A percentile compares a stretch with the other conserved stretches of the same genome.
Conservation (phyloP, 306 rosid species). For the Mimosa pudica region DNA sequence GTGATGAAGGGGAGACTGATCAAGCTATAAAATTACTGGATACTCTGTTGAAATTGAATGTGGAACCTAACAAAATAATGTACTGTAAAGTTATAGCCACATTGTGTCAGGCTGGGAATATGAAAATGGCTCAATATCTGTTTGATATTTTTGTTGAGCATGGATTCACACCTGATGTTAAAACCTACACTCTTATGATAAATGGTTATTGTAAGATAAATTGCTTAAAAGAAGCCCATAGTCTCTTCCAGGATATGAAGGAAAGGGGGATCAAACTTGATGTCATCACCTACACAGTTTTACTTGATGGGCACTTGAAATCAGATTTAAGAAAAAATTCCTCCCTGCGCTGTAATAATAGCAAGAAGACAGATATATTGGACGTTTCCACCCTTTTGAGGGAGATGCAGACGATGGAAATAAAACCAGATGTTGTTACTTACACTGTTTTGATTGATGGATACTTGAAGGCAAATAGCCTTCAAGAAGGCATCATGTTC, state of each 20-base stretch:
- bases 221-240: slow-evolving; percentile 58
- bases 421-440: slow-evolving; percentile 62
- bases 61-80: slow-evolving; percentile 54
- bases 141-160: slow-evolving; percentile 49
- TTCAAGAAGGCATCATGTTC: slow-evolving; percentile 55
- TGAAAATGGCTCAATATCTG: slow-evolving; percentile 49
- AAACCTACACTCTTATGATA: slow-evolving; percentile 76
- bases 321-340: slow-evolving; percentile 27
- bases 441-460: slow-evolving; percentile 78
- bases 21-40: slow-evolving; percentile 47
- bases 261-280: slow-evolving; percentile 70
- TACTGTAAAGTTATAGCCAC: slow-evolving; percentile 62
- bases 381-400: slow-evolving; percentile 49
- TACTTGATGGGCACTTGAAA: slow-evolving; percentile 62
- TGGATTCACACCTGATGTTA: slow-evolving; percentile 62
- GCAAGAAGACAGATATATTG: slow-evolving; percentile 11
- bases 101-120: slow-evolving; percentile 55
- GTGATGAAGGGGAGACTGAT: slow-evolving; percentile 42
- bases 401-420: slow-evolving; percentile 63
- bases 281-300: slow-evolving; percentile 68
- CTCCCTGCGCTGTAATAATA: slow-evolving; percentile 18
- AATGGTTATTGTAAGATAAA: slow-evolving; percentile 62
- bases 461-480: slow-evolving; percentile 51
- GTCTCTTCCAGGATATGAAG: slow-evolving; percentile 71
- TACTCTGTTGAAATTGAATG: slow-evolving; percentile 48